These are phyloP conservation scores for Pterulicium gracile DNA, from an alignment of 1,284 basidiomycete genomes.

Conservation along the genomic window DNA sequence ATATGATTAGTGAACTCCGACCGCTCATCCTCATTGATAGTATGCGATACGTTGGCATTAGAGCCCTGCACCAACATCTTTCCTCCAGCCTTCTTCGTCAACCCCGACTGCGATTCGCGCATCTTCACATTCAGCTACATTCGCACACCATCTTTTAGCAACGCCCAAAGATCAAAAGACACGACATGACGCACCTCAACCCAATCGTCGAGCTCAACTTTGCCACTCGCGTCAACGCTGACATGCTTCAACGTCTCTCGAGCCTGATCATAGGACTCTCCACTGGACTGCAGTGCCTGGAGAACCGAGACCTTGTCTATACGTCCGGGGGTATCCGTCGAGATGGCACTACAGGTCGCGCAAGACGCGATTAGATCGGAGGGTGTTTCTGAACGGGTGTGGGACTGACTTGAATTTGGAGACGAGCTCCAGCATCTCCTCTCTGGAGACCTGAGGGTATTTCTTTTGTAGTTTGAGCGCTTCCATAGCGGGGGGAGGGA, in stretches of 20 bases:
- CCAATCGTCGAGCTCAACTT: slow-evolving; percentile 97
- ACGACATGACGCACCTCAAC: slow-evolving; percentile 61
- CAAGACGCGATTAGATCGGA: slow-evolving; percentile 4
- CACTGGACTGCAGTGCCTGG: slow-evolving; percentile 63
- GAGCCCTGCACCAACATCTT: slow-evolving; percentile 94
- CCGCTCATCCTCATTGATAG: slow-evolving; percentile 96
- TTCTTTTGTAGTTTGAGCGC: slow-evolving; percentile 86
- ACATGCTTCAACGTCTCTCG: slow-evolving; percentile 92
- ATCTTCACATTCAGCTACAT: slow-evolving; percentile 75
- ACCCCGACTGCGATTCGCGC: slow-evolving; percentile 41
- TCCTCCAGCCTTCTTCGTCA: slow-evolving; percentile 76
- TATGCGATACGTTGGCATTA: slow-evolving; percentile 94
- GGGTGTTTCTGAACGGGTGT: slow-evolving; percentile 3
- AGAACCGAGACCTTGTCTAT: slow-evolving; percentile 78
- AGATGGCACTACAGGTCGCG: slow-evolving; percentile 49
- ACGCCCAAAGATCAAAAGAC: slow-evolving; percentile 13
- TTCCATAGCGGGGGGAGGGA: slow-evolving; percentile 58
- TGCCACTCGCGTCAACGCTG: slow-evolving; percentile 88
- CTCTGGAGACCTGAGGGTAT: slow-evolving; percentile 83
- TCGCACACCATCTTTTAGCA: slow-evolving; percentile 10
- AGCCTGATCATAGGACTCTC: slow-evolving; percentile 87
- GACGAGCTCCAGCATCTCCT: slow-evolving; percentile 90
- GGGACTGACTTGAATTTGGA: slow-evolving; percentile 83
- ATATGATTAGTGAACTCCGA: slow-evolving; percentile 97
- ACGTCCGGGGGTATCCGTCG: slow-evolving; percentile 78